Evolutionary conservation across 176 grass and related monocot species (phyloP), one percentile per base, ranked within the genome.

Genomic region (Panicum miliaceum): DNA sequence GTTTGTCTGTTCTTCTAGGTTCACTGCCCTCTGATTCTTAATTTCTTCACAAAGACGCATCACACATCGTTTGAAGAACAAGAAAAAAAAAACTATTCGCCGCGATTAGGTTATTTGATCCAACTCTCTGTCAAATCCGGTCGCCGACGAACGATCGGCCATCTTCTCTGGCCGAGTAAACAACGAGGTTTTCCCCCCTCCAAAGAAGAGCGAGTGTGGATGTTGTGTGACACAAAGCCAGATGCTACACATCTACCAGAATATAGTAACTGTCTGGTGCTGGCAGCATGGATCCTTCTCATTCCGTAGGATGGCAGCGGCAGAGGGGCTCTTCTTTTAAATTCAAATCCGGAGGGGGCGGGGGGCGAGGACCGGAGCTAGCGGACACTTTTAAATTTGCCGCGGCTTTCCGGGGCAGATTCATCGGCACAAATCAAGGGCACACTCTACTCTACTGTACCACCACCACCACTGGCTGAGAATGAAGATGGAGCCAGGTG

Each of bases 391-490:
- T 57, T 25, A 2, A 42, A n/a, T 81, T 66, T 86, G 68, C 80
- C 89, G 74, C 20, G 34, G 34, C 84, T 84, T 90, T 90, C 78
- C 77, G 48, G 78, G 77, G 78, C 89, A 81, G 70, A 91, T 84
- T 81, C 25, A 72, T 32, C 69, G 64, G 65, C 86, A 78, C 48
- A 81, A 85, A 91, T 88, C 58, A 88, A 82, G 86, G 90, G 78
- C 43, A 80, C n/a, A 9, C 12, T 2, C 7, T 38, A n/a, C 22
- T 18, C 14, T 16, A 3, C 37, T 69, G 20, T 13, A 26, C n/a
- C 20, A 29, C 25, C 13, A 48, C 45, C 48, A 53, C 15, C 16
- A 74, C 16, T 18, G 10, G 64, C 18, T 35, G n/a, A 47, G 40
- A 29, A n/a, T n/a, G n/a, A n/a, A 64, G 23, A 23, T 45, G 67